A percentile compares a stretch with the other conserved stretches of the same genome.
These are phyloP conservation scores for Neurospora sp. DNA, from an alignment of 495 filamentous ascomycete genomes.

Conservation along the genomic window DNA sequence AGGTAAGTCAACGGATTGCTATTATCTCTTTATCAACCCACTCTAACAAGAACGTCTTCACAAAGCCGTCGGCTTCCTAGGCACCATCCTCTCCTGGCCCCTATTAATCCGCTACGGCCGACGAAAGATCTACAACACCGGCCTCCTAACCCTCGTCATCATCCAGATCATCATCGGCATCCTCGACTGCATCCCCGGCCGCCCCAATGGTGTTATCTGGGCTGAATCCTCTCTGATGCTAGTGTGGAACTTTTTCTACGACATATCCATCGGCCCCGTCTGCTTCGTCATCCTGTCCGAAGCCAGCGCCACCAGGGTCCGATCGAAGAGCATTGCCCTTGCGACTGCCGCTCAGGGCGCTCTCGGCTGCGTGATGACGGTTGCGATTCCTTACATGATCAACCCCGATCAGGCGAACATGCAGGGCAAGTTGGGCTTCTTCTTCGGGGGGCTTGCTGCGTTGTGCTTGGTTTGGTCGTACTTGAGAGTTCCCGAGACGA, in stretches of 20 bases:
- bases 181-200: constrained; percentile 42
- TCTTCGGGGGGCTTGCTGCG: constrained; percentile 48
- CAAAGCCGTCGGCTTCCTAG: constrained; percentile 28
- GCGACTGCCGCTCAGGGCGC: constrained; percentile 50
- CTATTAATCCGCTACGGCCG: constrained; percentile 44
- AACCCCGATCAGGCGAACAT: constrained; percentile 55
- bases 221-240: constrained; percentile 44
- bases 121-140: constrained; percentile 42
- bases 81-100: constrained; percentile 44
- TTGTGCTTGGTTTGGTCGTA: constrained; percentile 38
- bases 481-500: constrained; percentile 52
- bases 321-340: constrained; percentile 53
- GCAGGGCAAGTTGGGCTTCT: constrained; percentile 57
- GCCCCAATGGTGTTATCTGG: constrained; percentile 36
- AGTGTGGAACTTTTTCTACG: constrained; percentile 48
- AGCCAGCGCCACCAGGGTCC: constrained; percentile 44
- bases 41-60: no score
- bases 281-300: constrained; percentile 55
- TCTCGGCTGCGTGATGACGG: constrained; percentile 49
- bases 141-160: constrained; percentile 35
- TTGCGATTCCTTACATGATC: constrained; percentile 58
- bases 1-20: constrained; percentile 10
- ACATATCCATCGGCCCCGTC: constrained; percentile 48
- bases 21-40: no score
- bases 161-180: constrained; percentile 50